These are phyloP conservation scores for Auriculariales sp. DNA, from an alignment of 768 basidiomycete species.

Conservation along the genomic window DNA sequence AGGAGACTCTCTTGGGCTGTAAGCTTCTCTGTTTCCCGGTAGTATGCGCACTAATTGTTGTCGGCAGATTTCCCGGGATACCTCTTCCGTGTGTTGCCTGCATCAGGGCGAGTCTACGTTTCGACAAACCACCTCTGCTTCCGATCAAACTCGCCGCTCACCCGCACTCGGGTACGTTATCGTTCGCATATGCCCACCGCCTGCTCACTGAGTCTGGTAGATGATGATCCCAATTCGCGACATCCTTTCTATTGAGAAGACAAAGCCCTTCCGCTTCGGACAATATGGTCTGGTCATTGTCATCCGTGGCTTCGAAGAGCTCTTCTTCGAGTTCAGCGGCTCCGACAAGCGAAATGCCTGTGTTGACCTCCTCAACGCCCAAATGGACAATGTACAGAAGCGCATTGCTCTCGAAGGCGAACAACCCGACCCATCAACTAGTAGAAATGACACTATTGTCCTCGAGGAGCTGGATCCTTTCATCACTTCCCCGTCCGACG, in stretches of 20 bases:
- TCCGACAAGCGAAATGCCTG: slow-evolving; percentile 72
- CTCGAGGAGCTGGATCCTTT: slow-evolving; percentile 63
- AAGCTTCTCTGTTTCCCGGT: slow-evolving; percentile 26
- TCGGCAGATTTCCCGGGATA: slow-evolving; percentile 81
- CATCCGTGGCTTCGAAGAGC: slow-evolving; percentile 90
- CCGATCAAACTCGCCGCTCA: slow-evolving; percentile 71
- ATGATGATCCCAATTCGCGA: slow-evolving; percentile 92
- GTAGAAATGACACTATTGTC: slow-evolving; percentile 56
- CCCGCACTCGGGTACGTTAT: slow-evolving; percentile 66
- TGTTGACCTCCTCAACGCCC: slow-evolving; percentile 55
- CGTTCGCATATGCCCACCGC: neutral
- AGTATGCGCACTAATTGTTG: slow-evolving; percentile 3
- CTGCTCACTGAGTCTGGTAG: slow-evolving; percentile 24
- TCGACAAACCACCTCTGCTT: slow-evolving; percentile 93
- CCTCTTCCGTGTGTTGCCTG: slow-evolving; percentile 77
- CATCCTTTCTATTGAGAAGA: slow-evolving; percentile 68
- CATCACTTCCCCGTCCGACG: slow-evolving; percentile 41
- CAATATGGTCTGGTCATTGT: slow-evolving; percentile 83
- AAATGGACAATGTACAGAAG: slow-evolving; percentile 58
- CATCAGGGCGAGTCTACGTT: slow-evolving; percentile 77
- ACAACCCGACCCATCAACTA: slow-evolving; percentile 1
- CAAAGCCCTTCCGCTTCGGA: slow-evolving; percentile 78
- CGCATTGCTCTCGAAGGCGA: slow-evolving; percentile 31
- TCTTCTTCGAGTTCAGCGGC: slow-evolving; percentile 88
- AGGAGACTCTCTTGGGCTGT: slow-evolving; percentile 81